Evolutionary conservation across 2,329 filamentous ascomycete genomes (phyloP).

Genomic region (Neocatenulostroma microsporum): DNA sequence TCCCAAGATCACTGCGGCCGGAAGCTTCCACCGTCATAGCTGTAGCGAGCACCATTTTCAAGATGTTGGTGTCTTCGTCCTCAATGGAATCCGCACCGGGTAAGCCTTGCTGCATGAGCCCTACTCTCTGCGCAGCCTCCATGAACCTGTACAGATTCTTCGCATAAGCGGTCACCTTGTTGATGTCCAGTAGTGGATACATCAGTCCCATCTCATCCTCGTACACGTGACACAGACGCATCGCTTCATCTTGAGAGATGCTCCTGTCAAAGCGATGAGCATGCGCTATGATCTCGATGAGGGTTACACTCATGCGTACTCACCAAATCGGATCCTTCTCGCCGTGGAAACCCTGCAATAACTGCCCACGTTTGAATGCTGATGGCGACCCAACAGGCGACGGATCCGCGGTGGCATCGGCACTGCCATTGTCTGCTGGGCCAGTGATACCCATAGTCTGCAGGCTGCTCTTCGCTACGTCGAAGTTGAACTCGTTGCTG

Average conservation of each 20-base stretch:
- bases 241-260: conserved; percentile 68
- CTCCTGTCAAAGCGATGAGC: too few species aligned
- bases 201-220: conserved; percentile 88
- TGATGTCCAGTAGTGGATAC: conserved; percentile 78
- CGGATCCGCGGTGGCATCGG: conserved; percentile 10
- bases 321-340: conserved; percentile 73
- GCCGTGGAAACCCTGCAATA: conserved; percentile 32
- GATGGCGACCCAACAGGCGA: conserved; percentile 12
- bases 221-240: conserved; percentile 69
- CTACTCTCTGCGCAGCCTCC: conserved; percentile 55
- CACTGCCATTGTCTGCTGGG: conserved; percentile 46
- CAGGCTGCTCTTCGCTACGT: conserved; percentile 77
- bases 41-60: conserved; percentile 78
- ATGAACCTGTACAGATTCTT: conserved; percentile 64
- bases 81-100: conserved; percentile 53
- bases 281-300: too few species aligned
- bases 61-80: conserved; percentile 58
- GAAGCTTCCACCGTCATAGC: conserved; percentile 69
- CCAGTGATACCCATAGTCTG: conserved; percentile 81
- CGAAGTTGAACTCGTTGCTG: conserved; percentile 75
- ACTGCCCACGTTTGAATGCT: conserved; percentile 12
- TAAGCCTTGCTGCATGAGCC: conserved; percentile 47
- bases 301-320: too few species aligned
- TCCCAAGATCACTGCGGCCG: conserved; percentile 68
- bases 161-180: conserved; percentile 61